phyloP scores from a whole-genome alignment of 148 eudicot species.

The Nepenthes gracilis region DNA sequence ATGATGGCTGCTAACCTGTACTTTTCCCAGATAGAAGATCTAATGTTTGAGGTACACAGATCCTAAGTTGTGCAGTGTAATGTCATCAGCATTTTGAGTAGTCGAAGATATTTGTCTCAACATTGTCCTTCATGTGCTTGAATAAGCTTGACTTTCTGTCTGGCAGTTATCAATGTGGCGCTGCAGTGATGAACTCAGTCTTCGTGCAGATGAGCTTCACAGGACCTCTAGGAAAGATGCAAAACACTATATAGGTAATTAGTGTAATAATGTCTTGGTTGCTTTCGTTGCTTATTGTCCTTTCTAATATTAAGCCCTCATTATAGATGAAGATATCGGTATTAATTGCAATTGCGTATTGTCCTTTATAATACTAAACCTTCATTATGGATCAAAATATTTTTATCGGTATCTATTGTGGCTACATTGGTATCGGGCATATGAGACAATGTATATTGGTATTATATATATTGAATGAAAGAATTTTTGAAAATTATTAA shows the following conservation, averaged over 20 bases:
- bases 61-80: neutral
- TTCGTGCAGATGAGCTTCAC: constrained; percentile 66
- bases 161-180: constrained; percentile 97
- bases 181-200: constrained; percentile 85
- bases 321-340: neutral
- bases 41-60: constrained; percentile 86
- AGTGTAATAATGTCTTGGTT: neutral
- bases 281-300: neutral
- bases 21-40: constrained; percentile 96
- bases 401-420: too few species aligned
- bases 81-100: neutral
- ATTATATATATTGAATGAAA: too few species aligned
- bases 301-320: neutral
- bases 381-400: too few species aligned
- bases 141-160: constrained; percentile 1
- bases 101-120: neutral
- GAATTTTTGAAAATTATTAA: too few species aligned
- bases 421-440: too few species aligned
- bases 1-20: constrained; percentile 99
- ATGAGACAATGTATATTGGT: too few species aligned
- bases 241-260: constrained; percentile 86
- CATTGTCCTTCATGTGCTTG: neutral
- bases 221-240: constrained; percentile 66
- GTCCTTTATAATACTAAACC: too few species aligned
- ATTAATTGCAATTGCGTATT: too few species aligned